phyloP scores from a whole-genome alignment of 768 basidiomycete species.

The Boletales sp. region DNA sequence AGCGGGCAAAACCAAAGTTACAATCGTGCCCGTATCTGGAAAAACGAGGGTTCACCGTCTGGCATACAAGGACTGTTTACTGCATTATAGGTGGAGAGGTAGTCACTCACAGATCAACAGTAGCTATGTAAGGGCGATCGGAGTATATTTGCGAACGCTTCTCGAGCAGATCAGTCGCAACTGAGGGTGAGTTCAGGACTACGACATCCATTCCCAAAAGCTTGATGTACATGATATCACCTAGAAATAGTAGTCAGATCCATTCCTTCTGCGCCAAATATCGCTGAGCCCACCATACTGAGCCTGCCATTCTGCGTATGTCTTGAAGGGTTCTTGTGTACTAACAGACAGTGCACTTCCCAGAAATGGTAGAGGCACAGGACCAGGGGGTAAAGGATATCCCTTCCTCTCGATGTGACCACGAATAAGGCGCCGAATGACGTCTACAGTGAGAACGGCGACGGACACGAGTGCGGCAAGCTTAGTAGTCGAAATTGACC shows the following conservation, averaged over 20 bases:
- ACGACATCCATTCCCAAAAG: constrained; percentile 42
- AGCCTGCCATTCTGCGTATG: constrained; percentile 5
- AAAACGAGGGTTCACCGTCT: too few relatives aligned
- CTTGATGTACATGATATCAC: constrained; percentile 43
- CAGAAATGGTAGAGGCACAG: not conserved
- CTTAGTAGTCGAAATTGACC: not conserved
- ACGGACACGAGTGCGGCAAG: not conserved
- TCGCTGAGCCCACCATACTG: constrained; percentile 1
- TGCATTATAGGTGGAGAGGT: too few relatives aligned
- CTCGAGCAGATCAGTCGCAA: constrained; percentile 43
- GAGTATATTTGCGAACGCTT: constrained; percentile 44
- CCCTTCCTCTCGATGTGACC: not conserved
- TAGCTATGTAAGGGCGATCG: constrained; percentile 38
- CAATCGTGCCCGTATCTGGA: constrained; percentile 3
- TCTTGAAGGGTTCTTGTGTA: not conserved
- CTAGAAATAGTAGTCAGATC: constrained; percentile 15
- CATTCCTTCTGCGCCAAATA: not conserved
- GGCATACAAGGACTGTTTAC: too few relatives aligned
- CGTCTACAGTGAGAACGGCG: not conserved
- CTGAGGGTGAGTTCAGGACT: constrained; percentile 40
- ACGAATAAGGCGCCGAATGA: not conserved
- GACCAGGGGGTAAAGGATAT: constrained; percentile 6
- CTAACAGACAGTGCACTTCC: not conserved
- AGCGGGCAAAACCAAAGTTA: constrained; percentile 2
- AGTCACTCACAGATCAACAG: constrained; percentile 2